These are phyloP conservation scores for Tetrapisispora namnaoensis DNA, from an alignment of 805 yeast genomes.

Conservation along the genomic window DNA sequence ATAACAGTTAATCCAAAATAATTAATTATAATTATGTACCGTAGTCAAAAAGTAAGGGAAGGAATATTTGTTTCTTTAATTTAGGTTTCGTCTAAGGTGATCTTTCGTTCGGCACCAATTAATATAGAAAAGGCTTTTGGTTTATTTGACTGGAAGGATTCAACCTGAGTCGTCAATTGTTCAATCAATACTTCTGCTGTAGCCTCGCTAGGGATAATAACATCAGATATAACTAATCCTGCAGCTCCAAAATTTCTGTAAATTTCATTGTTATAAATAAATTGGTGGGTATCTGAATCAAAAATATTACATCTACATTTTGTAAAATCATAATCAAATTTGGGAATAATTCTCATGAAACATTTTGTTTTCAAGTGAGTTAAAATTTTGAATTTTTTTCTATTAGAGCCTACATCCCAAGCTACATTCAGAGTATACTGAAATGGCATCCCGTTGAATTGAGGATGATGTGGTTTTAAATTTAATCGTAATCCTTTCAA, in stretches of 20 bases:
- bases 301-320: slow-evolving; percentile 16
- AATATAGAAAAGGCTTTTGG: neutral
- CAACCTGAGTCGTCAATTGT: neutral
- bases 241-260: slow-evolving; percentile 8
- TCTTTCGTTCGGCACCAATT: neutral
- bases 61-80: too few species aligned
- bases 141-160: neutral
- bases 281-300: slow-evolving; percentile 11
- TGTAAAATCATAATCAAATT: neutral
- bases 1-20: too few species aligned
- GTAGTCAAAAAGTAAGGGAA: too few species aligned
- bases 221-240: slow-evolving; percentile 13
- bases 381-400: slow-evolving; percentile 6
- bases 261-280: slow-evolving; percentile 5
- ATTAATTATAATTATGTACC: too few species aligned
- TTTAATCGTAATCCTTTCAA: neutral
- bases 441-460: slow-evolving; percentile 10
- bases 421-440: slow-evolving; percentile 6
- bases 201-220: slow-evolving; percentile 1
- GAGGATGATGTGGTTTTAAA: neutral
- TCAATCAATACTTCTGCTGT: neutral
- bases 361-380: slow-evolving; percentile 4
- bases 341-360: slow-evolving; percentile 16
- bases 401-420: slow-evolving; percentile 7
- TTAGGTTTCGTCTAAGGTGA: neutral